Conservation (phyloP, 2,329 filamentous ascomycete genomes). For the Byssothecium circinans region DNA sequence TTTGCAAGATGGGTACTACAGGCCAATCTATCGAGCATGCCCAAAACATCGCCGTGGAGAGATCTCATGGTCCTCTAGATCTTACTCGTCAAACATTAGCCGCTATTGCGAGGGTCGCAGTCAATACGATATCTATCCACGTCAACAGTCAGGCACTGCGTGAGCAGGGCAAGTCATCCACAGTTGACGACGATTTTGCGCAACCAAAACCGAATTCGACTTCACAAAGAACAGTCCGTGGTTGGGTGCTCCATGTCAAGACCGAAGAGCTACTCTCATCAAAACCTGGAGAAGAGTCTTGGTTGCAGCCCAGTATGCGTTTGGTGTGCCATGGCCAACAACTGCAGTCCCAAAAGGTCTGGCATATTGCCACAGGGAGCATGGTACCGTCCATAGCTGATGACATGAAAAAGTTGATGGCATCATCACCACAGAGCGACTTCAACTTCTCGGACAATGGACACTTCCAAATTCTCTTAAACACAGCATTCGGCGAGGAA, state of each 20-base stretch:
- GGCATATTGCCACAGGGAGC: conserved; percentile 45
- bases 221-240: conserved; percentile 15
- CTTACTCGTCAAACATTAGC: conserved; percentile 32
- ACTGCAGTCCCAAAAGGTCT: conserved; percentile 32
- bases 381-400: conserved; percentile 40
- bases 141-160: conserved; percentile 30
- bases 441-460: conserved; percentile 65
- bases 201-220: conserved; percentile 7
- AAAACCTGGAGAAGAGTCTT: conserved; percentile 24
- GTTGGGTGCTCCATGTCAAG: conserved; percentile 34
- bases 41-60: conserved; percentile 32
- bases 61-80: conserved; percentile 18
- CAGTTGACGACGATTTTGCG: conserved; percentile 22
- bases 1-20: conserved; percentile 30
- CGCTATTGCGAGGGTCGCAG: conserved; percentile 44
- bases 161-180: conserved; percentile 24
- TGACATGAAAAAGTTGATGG: conserved; percentile 44
- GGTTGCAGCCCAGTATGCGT: conserved; percentile 32
- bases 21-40: conserved; percentile 29
- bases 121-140: conserved; percentile 36
- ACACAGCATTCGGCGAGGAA: conserved; percentile 60
- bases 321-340: conserved; percentile 38
- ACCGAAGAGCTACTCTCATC: conserved; percentile 29
- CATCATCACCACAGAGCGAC: conserved; percentile 57
- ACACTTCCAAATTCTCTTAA: conserved; percentile 64